These are phyloP conservation scores for Mariannaea elegans DNA, from an alignment of 2,329 filamentous ascomycete genomes.

Conservation along the genomic window DNA sequence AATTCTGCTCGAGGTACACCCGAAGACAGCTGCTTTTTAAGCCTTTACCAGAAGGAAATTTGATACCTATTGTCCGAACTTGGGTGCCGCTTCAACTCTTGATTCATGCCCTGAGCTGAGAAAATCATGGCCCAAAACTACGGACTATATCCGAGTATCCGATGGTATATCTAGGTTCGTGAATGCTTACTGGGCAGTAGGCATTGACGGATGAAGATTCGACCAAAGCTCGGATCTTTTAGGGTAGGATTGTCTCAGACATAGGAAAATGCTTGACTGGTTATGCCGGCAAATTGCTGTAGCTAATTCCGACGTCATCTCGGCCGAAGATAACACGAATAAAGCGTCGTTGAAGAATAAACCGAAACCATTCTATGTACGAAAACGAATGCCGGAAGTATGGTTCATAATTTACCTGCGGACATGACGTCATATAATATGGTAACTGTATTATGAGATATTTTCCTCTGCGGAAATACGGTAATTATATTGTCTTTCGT, in stretches of 20 bases:
- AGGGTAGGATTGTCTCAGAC: conserved; percentile 4
- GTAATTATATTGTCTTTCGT: too few species aligned
- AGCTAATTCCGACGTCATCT: not conserved
- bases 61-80: not conserved
- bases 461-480: too few species aligned
- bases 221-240: not conserved
- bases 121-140: not conserved
- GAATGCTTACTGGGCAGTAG: not conserved
- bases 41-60: not conserved
- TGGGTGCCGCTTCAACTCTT: not conserved
- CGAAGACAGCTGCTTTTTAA: not conserved
- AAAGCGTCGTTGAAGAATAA: conserved; percentile 1
- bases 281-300: conserved; percentile 1
- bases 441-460: too few species aligned
- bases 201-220: not conserved
- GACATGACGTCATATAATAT: too few species aligned
- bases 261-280: not conserved
- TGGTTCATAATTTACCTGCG: too few species aligned
- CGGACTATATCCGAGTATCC: conserved; percentile 11
- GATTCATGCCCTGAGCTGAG: not conserved
- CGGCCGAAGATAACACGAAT: conserved; percentile 1
- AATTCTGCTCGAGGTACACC: too few species aligned
- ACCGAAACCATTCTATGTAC: not conserved
- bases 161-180: not conserved
- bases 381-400: too few species aligned